phyloP scores from a whole-genome alignment of 2,329 filamentous ascomycete species.

The Cytospora leucostoma region DNA sequence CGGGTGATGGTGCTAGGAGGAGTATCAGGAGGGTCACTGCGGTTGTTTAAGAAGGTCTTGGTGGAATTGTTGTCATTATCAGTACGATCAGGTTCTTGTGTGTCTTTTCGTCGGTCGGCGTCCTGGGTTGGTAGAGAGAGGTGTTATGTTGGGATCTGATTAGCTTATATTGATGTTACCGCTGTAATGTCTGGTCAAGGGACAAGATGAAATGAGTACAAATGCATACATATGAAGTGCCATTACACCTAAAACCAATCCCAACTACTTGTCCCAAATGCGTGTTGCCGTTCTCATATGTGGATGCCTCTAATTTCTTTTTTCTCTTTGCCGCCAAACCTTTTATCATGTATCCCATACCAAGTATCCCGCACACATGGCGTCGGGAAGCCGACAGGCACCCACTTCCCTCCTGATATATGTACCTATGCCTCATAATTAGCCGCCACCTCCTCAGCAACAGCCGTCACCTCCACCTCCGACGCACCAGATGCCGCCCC shows the following conservation, averaged over 20 bases:
- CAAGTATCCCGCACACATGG: too few relatives aligned
- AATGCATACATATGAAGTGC: background rate
- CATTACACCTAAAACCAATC: background rate
- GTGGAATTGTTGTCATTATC: background rate
- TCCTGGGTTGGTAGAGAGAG: background rate
- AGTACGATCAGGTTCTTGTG: background rate
- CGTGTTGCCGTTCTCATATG: background rate
- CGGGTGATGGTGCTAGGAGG: constrained; percentile 82
- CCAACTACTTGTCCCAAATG: background rate
- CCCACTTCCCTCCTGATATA: background rate
- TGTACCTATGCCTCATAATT: background rate
- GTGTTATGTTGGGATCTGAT: background rate
- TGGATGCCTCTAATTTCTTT: background rate
- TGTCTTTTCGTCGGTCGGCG: background rate
- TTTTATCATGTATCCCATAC: too few relatives aligned
- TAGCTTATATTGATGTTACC: background rate
- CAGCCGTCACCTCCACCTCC: background rate
- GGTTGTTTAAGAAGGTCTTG: constrained; percentile 39
- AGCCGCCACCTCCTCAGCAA: background rate
- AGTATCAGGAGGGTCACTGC: constrained; percentile 74
- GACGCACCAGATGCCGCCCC: background rate
- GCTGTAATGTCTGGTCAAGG: background rate
- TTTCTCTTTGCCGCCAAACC: too few relatives aligned
- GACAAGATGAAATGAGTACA: constrained; percentile 14
- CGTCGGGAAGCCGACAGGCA: background rate